A percentile compares a stretch with the other conserved stretches of the same genome.
Conservation (phyloP, 1,284 basidiomycete species). For the Cryptococcus sp. region DNA sequence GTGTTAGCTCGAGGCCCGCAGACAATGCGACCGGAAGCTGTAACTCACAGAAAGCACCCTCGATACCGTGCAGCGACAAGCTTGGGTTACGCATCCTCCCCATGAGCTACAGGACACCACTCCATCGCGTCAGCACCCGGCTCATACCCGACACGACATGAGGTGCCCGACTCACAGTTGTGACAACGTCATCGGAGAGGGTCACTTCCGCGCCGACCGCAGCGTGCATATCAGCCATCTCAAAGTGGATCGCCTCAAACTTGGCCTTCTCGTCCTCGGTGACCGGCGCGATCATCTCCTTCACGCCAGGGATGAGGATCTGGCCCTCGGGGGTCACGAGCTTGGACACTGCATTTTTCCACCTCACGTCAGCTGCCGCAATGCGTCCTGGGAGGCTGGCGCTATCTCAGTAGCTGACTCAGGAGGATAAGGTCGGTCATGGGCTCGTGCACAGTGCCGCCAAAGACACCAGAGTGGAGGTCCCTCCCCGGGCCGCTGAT, state of each 20-base stretch:
- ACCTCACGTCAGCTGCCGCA: not conserved
- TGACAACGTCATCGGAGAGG: constrained; percentile 73
- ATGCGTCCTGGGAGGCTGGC: too few species aligned
- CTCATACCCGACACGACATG: not conserved
- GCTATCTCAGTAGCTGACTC: too few species aligned
- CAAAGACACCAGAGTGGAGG: constrained; percentile 88
- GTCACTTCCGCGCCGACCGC: constrained; percentile 75
- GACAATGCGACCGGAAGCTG: not conserved
- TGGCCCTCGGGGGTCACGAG: constrained; percentile 78
- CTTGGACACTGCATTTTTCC: constrained; percentile 55
- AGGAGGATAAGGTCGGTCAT: constrained; percentile 62
- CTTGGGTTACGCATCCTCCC: constrained; percentile 62
- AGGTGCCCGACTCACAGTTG: constrained; percentile 52
- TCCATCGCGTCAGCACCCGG: constrained; percentile 31
- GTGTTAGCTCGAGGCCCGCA: constrained; percentile 12
- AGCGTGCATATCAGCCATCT: constrained; percentile 66
- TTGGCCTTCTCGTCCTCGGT: constrained; percentile 69
- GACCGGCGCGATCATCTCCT: constrained; percentile 77
- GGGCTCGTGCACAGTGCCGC: constrained; percentile 77
- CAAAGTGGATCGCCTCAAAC: constrained; percentile 74
- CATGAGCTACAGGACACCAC: constrained; percentile 39
- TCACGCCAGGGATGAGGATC: constrained; percentile 87
- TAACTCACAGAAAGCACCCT: constrained; percentile 79
- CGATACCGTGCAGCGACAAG: constrained; percentile 92
- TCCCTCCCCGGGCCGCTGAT: constrained; percentile 83